Evolutionary conservation across 2,329 filamentous ascomycete species (phyloP).

Genomic region (Microthyrium microscopicum): DNA sequence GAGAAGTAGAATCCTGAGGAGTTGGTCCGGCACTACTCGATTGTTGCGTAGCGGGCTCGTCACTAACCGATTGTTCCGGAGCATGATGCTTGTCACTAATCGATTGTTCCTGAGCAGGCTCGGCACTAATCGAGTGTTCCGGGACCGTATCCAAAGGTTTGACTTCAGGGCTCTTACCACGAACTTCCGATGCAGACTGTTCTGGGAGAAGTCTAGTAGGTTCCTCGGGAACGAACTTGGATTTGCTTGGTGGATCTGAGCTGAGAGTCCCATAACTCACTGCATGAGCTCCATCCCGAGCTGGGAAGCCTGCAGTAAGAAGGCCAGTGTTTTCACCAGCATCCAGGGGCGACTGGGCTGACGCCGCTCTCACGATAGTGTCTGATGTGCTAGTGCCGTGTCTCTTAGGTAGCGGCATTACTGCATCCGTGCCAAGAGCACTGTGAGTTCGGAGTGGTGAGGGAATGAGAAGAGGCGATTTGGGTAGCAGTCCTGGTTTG

Average conservation of each 20-base stretch:
- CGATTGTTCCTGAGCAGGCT: background rate
- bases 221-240: conserved; percentile 7
- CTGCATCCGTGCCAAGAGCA: background rate
- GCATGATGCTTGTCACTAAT: background rate
- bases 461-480: background rate
- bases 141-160: background rate
- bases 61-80: too few relatives aligned
- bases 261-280: conserved; percentile 31
- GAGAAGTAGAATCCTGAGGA: too few relatives aligned
- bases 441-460: background rate
- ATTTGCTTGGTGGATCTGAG: conserved; percentile 13
- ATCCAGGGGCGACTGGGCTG: too few relatives aligned
- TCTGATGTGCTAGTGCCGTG: too few relatives aligned
- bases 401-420: too few relatives aligned
- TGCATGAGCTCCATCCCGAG: conserved; percentile 49
- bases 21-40: too few relatives aligned
- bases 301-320: conserved; percentile 38
- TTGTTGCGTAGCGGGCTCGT: too few relatives aligned
- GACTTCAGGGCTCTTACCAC: background rate
- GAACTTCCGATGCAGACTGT: background rate
- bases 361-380: too few relatives aligned
- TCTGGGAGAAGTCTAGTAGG: background rate
- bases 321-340: conserved; percentile 20
- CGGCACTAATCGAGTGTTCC: background rate
- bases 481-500: conserved; percentile 33